phyloP scores from a whole-genome alignment of 345 rosid species.

The Cardiospermum halicacabum region DNA sequence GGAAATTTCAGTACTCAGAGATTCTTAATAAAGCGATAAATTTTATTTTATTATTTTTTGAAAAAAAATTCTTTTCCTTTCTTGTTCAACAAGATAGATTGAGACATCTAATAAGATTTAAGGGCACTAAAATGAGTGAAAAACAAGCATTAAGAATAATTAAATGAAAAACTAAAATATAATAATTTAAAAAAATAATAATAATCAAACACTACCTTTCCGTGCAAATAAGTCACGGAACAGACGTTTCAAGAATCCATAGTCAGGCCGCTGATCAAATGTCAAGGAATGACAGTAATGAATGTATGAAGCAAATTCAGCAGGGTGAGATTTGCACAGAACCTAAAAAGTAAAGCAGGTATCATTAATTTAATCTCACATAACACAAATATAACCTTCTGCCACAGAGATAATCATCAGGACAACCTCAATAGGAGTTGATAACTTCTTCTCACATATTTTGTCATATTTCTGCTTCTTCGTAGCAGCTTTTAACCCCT shows the following conservation, averaged over 20 bases:
- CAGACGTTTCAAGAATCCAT: conserved; percentile 85
- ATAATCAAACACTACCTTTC: conserved; percentile 46
- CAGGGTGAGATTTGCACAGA: conserved; percentile 74
- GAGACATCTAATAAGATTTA: neutral
- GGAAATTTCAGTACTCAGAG: neutral
- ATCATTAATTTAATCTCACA: neutral
- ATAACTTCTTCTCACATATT: conserved; percentile 80
- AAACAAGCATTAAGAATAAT: neutral
- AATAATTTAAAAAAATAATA: too few relatives aligned
- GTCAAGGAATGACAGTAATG: conserved; percentile 85
- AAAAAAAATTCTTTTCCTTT: neutral
- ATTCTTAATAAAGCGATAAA: neutral
- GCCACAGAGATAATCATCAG: neutral
- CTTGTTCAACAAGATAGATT: neutral
- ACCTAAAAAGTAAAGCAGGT: conserved; percentile 35
- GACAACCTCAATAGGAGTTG: conserved; percentile 85
- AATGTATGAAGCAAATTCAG: conserved; percentile 84
- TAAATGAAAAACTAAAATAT: too few relatives aligned
- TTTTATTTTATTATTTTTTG: too few relatives aligned
- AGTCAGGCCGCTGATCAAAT: conserved; percentile 91
- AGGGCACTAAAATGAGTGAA: neutral
- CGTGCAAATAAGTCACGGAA: conserved; percentile 78
- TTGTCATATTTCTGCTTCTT: conserved; percentile 88
- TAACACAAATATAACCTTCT: neutral
- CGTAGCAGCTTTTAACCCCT: conserved; percentile 81